Base-by-base conservation (phyloP, 1,284 basidiomycete genomes). In the Microbotryum scabiosae region DNA sequence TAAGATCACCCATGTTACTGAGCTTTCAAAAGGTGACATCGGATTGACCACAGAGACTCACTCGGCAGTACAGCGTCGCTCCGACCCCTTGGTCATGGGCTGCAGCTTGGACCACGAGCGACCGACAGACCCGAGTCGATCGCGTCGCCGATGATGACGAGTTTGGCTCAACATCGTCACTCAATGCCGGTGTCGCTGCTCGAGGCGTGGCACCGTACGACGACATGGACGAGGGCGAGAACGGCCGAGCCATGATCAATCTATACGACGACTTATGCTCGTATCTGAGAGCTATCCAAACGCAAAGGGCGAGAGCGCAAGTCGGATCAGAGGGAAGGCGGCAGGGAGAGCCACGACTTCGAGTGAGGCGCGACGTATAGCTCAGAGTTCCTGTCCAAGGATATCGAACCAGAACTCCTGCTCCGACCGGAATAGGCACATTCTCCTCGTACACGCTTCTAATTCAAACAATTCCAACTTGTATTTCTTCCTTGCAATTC, bases 91-190 rank as follows among this genome's bases (percentile, higher is more conserved):
- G 30, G 6, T 25, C 26, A 9, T 48, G n/a, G 20, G 60, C 58
- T 5, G 10, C 4, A 2, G 63, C 54, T 7, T 62, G 47, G 16
- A 65, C 63, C 14, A 53, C 52, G 21, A 65, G 56, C 6, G 53
- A 49, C 1, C 58, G 54, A 18, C 49, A 49, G 44, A 60, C 26
- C 7, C 62, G 51, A 4, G 23, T 43, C 23, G 62, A 43, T 5
- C 57, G 26, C 14, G 44, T 20, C 4, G 51, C 51, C 8, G 57
- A 52, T n/a, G 45, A 32, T 12, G 23, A 56, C 28, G 45, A 23
- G 21, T 41, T 23, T 18, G 23, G 9, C 44, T 55, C 36, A 41
- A 18, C 14, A 41, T 41, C 36, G 36, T 41, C 36, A 6, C 36
- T 41, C 36, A 41, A 18, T 16, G 54, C 30, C 26, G 30, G 2